These are phyloP conservation scores for Mycena epipterygia DNA, from an alignment of 768 basidiomycete species.

Conservation along the genomic window DNA sequence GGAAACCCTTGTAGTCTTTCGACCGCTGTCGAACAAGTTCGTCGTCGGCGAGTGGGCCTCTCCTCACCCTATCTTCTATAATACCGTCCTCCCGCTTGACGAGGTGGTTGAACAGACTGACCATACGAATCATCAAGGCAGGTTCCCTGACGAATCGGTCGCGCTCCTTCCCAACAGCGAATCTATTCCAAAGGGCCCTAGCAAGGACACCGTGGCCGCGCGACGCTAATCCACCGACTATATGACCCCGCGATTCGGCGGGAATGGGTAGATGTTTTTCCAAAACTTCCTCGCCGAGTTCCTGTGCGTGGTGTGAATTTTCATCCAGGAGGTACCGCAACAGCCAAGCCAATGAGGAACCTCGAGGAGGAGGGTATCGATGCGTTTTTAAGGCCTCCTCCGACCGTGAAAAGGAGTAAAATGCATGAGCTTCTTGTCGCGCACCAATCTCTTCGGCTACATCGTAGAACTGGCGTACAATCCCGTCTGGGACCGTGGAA, in stretches of 20 bases:
- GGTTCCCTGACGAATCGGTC: conserved; percentile 59
- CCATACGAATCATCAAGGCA: conserved; percentile 62
- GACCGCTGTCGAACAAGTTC: conserved; percentile 29
- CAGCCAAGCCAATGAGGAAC: conserved; percentile 63
- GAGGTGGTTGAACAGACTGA: conserved; percentile 58
- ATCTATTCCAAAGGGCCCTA: conserved; percentile 70
- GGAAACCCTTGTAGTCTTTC: conserved; percentile 54
- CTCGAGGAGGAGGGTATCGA: conserved; percentile 65
- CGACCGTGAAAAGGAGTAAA: conserved; percentile 64
- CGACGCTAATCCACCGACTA: conserved; percentile 62
- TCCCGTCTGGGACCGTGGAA: conserved; percentile 55
- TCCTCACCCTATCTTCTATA: conserved; percentile 7
- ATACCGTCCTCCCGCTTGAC: conserved; percentile 37
- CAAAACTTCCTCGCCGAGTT: conserved; percentile 64
- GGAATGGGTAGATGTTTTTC: conserved; percentile 57
- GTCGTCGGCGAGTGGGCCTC: conserved; percentile 12
- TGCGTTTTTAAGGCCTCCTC: conserved; percentile 45
- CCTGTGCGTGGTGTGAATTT: conserved; percentile 61
- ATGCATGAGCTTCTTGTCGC: conserved; percentile 52
- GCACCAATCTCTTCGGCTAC: conserved; percentile 47
- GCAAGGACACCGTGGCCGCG: conserved; percentile 63
- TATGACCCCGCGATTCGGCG: conserved; percentile 57
- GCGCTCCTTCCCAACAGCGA: conserved; percentile 57
- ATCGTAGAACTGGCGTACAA: conserved; percentile 63
- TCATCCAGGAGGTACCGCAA: conserved; percentile 60